Base-by-base conservation (phyloP, 345 rosid genomes). In the Turnera subulata region DNA sequence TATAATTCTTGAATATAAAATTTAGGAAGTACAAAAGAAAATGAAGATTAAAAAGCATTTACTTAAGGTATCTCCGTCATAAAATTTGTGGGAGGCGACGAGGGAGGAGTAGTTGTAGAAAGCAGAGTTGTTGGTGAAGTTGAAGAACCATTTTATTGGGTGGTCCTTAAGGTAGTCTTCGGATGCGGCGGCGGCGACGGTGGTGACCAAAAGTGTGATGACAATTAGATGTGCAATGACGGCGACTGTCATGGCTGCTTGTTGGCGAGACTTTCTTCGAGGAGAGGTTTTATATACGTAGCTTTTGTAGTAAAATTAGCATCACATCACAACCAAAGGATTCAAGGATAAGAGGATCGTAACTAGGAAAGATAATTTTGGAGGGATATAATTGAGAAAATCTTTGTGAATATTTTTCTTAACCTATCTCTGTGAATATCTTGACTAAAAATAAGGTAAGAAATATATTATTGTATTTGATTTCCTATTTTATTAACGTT, bases 1-100 rank as follows among this genome's bases (percentile, higher is more conserved):
- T 8, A n/a, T 0, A 5, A 40, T 42, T 16, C 16, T 14, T 22
- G 21, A 16, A 44, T 6, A 40, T 1, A 21, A 43, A 6, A 21
- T 50, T 49, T 57, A 47, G 12, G 16, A 11, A 50, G 33, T 23
- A 15, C n/a, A 29, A 29, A 35, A 45, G 1, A 44, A 20, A 0
- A 12, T 7, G 8, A 38, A 11, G 1, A 51, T 2, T 10, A 7
- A 11, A 48, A 18, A 9, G 25, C 10, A 38, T 80, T 78, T 77
- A 82, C 92, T 61, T 56, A 85, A 81, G 46, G 40, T 79, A 70
- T 85, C 89, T 58, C 93, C 86, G 29, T 80, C 80, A 67, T 55
- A 69, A 78, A 80, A 85, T 29, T 86, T 69, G 26, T 63, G 69
- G 21, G 59, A 24, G 11, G 80, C 63, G 11, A 83, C 89, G 86